These are phyloP conservation scores for Eleusine coracana DNA, from an alignment of 176 grass and related monocot genomes.

Conservation along the genomic window DNA sequence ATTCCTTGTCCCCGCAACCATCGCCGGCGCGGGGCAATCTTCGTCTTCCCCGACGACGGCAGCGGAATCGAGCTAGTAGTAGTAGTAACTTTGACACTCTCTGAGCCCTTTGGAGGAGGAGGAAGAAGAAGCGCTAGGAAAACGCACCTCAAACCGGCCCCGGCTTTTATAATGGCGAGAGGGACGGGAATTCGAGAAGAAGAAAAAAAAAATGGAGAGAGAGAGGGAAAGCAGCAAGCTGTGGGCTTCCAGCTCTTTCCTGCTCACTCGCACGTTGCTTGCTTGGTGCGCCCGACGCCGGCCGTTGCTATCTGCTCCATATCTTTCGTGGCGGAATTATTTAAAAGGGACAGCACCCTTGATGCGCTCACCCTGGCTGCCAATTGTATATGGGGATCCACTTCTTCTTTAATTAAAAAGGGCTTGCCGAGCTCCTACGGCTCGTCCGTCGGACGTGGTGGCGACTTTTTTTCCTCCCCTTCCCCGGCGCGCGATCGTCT, in stretches of 20 bases:
- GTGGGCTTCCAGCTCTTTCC: neutral
- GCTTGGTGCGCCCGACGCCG: too few species aligned
- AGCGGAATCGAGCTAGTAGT: too few species aligned
- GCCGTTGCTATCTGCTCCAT: too few species aligned
- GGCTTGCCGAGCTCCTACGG: neutral
- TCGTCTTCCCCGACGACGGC: neutral
- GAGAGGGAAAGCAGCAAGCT: neutral
- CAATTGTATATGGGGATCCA: neutral
- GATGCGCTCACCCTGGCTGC: neutral
- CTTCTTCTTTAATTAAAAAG: neutral
- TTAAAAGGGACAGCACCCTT: neutral
- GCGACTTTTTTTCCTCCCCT: neutral
- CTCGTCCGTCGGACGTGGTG: neutral
- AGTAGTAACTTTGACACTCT: neutral
- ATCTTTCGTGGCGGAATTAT: neutral
- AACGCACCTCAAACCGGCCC: neutral
- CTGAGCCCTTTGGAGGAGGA: neutral
- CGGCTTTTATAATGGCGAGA: constrained; percentile 15
- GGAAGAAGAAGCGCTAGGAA: neutral
- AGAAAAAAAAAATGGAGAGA: neutral
- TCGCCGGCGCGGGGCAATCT: neutral
- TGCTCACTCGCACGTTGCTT: neutral
- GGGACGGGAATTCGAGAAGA: neutral
- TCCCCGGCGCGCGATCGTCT: neutral
- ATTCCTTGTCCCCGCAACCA: neutral